Percentiles rank a stretch among this genome's conserved stretches.
phyloP scores from a whole-genome alignment of 2,329 filamentous ascomycete genomes.

The Fusarium liriodendri region DNA sequence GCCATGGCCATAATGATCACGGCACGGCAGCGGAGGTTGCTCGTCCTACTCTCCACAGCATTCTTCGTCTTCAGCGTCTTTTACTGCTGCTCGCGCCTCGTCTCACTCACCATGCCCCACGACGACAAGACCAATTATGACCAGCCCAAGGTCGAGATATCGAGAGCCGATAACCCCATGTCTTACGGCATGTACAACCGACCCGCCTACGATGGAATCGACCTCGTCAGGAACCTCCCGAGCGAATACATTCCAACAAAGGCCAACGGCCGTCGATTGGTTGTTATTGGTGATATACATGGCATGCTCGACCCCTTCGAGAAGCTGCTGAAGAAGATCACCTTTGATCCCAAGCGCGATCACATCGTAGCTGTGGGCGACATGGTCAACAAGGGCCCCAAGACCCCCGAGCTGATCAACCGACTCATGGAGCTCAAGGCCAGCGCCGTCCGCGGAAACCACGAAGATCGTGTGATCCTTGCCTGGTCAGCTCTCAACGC shows the following conservation, averaged over 20 bases:
- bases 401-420: constrained; percentile 81
- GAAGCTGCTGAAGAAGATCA: constrained; percentile 73
- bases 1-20: constrained; percentile 39
- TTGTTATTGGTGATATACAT: constrained; percentile 93
- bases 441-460: constrained; percentile 88
- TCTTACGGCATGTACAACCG: constrained; percentile 54
- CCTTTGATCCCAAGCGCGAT: constrained; percentile 69
- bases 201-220: constrained; percentile 51
- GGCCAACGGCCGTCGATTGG: constrained; percentile 67
- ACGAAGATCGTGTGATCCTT: constrained; percentile 88
- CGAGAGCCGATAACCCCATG: constrained; percentile 52
- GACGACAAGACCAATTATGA: constrained; percentile 10
- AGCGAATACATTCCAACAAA: constrained; percentile 46
- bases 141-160: constrained; percentile 27
- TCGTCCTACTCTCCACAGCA: constrained; percentile 46
- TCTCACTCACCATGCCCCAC: constrained; percentile 36
- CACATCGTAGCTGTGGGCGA: constrained; percentile 83
- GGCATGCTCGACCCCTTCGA: constrained; percentile 79
- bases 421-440: constrained; percentile 79
- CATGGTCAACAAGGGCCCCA: constrained; percentile 86
- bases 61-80: constrained; percentile 50
- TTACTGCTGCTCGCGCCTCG: constrained; percentile 49
- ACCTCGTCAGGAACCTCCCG: constrained; percentile 47
- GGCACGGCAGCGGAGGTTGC: constrained; percentile 44
- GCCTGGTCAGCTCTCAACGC: constrained; percentile 57